phyloP scores from a whole-genome alignment of 108 stramenopile genomes.

The Epipyxis sp. region DNA sequence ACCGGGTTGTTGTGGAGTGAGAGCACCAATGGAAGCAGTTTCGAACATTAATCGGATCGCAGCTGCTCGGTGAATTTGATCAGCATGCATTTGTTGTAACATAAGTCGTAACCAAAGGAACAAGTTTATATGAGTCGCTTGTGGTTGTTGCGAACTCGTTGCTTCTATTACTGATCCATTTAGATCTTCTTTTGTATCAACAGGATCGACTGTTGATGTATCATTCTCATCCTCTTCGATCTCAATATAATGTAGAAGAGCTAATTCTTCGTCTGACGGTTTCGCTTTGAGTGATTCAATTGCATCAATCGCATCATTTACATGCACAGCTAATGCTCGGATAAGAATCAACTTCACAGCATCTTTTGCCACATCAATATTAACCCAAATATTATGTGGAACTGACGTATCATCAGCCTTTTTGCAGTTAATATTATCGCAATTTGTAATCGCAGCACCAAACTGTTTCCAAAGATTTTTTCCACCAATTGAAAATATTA shows the following conservation, averaged over 20 bases:
- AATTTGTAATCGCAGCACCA: not conserved
- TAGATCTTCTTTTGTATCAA: not conserved
- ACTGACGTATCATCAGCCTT: not conserved
- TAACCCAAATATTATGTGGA: not conserved
- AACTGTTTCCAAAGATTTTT: not conserved
- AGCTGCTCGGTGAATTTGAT: conserved; percentile 44
- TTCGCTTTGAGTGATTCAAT: conserved; percentile 14
- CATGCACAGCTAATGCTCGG: not conserved
- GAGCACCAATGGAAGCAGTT: conserved; percentile 29
- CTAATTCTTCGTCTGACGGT: not conserved
- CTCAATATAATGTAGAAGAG: too few species aligned
- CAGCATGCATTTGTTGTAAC: conserved; percentile 30
- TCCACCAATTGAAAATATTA: conserved; percentile 24
- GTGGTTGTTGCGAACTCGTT: not conserved
- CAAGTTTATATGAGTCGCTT: conserved; percentile 24
- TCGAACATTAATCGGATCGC: conserved; percentile 61
- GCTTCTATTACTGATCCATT: not conserved
- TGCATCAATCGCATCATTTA: conserved; percentile 7
- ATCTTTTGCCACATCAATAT: not conserved
- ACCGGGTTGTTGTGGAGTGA: not conserved
- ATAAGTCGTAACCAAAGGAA: conserved; percentile 23
- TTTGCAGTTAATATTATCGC: too few species aligned
- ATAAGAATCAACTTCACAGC: conserved; percentile 7
- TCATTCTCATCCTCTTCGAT: too few species aligned
- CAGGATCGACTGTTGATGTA: not conserved